A percentile compares a stretch with the other conserved stretches of the same genome.
These are phyloP conservation scores for Karstenula rhodostoma DNA, from an alignment of 2,329 filamentous ascomycete genomes.

Conservation along the genomic window DNA sequence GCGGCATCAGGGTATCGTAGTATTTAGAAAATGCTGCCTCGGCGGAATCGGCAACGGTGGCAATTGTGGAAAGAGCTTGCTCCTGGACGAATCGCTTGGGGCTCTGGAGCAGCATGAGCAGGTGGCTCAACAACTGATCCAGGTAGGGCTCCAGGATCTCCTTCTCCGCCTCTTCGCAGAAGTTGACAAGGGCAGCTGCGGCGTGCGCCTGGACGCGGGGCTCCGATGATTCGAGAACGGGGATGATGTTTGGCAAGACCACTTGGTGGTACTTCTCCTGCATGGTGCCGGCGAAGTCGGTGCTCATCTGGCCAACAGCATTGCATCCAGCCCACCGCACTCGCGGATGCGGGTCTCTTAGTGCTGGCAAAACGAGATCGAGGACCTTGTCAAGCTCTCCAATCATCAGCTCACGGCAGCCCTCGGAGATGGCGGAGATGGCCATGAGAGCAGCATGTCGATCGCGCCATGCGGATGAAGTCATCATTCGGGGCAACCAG, in stretches of 20 bases:
- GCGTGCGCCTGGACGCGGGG: slow-evolving; percentile 96
- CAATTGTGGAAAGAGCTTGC: slow-evolving; percentile 96
- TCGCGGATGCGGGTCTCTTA: slow-evolving; percentile 88
- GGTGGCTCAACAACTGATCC: slow-evolving; percentile 81
- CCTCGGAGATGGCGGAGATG: slow-evolving; percentile 97
- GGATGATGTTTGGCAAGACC: slow-evolving; percentile 89
- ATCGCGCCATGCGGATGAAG: slow-evolving; percentile 91
- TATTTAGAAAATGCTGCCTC: slow-evolving; percentile 95
- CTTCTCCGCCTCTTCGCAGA: slow-evolving; percentile 98
- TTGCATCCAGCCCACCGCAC: slow-evolving; percentile 98
- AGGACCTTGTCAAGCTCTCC: slow-evolving; percentile 93
- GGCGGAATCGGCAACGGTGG: slow-evolving; percentile 97
- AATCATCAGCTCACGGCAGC: slow-evolving; percentile 94
- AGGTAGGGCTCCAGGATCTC: slow-evolving; percentile 90
- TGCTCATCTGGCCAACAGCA: slow-evolving; percentile 99
- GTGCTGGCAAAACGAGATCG: slow-evolving; percentile 89
- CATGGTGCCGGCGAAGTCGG: slow-evolving; percentile 97
- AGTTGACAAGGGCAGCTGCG: slow-evolving; percentile 97
- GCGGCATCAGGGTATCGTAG: slow-evolving; percentile 94
- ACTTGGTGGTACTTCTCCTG: slow-evolving; percentile 92
- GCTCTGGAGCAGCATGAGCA: slow-evolving; percentile 88
- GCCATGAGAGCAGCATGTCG: slow-evolving; percentile 97
- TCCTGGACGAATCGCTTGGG: slow-evolving; percentile 97
- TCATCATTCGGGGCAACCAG: slow-evolving; percentile 98
- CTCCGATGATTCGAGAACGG: slow-evolving; percentile 87